Conservation (phyloP, 352 stramenopile genomes). For the Phytopythium chamaehyphon region DNA sequence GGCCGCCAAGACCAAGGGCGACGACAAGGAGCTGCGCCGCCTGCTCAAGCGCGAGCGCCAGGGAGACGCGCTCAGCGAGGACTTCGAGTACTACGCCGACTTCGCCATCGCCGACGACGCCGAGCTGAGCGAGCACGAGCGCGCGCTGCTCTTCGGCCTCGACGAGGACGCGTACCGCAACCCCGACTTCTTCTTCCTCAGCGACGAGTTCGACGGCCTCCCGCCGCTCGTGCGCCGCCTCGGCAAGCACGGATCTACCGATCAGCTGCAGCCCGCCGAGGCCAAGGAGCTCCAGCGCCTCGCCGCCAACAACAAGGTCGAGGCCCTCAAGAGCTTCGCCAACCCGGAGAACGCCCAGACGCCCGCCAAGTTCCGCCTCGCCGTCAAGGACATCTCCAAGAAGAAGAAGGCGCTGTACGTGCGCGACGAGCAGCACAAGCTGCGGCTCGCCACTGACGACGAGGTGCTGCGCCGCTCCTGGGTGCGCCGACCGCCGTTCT, state of each 20-base stretch:
- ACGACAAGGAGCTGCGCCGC: slow-evolving; percentile 53
- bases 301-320: slow-evolving; percentile 69
- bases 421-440: slow-evolving; percentile 41
- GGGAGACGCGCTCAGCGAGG: slow-evolving; percentile 13
- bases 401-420: slow-evolving; percentile 76
- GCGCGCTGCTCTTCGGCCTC: slow-evolving; percentile 46
- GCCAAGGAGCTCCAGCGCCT: slow-evolving; percentile 68
- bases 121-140: slow-evolving; percentile 52
- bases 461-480: slow-evolving; percentile 79
- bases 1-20: slow-evolving; percentile 37
- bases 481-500: slow-evolving; percentile 73
- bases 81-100: slow-evolving; percentile 3
- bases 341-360: slow-evolving; percentile 47
- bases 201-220: slow-evolving; percentile 77
- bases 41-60: slow-evolving; percentile 59
- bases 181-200: slow-evolving; percentile 85
- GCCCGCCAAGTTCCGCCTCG: slow-evolving; percentile 67
- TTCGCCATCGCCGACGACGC: slow-evolving; percentile 18
- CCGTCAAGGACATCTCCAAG: slow-evolving; percentile 80
- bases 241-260: slow-evolving; percentile 76
- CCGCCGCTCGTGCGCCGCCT: slow-evolving; percentile 74
- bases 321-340: slow-evolving; percentile 71
- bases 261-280: slow-evolving; percentile 80
- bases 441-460: slow-evolving; percentile 69
- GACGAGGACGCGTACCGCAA: slow-evolving; percentile 75